Conservation (phyloP, 495 filamentous ascomycete genomes). For the Glarea lozoyensis region DNA sequence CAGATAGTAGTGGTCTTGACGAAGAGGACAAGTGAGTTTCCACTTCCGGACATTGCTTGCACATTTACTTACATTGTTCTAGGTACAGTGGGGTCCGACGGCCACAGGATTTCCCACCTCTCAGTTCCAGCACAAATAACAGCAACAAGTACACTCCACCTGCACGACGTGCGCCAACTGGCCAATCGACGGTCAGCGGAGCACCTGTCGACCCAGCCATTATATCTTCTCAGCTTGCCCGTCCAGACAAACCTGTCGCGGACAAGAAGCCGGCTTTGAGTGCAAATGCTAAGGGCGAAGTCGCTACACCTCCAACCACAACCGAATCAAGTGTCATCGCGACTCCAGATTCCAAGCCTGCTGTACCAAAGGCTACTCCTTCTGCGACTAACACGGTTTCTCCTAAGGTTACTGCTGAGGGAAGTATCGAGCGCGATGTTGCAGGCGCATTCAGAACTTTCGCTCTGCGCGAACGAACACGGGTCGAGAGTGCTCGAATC, state of each 20-base stretch:
- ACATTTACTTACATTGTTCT: constrained; percentile 23
- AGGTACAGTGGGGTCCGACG: constrained; percentile 91
- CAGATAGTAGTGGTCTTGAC: constrained; percentile 57
- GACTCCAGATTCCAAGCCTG: constrained; percentile 25
- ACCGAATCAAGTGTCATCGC: constrained; percentile 21
- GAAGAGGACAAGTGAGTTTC: constrained; percentile 80
- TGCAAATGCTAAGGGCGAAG: constrained; percentile 18
- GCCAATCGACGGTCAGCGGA: constrained; percentile 59
- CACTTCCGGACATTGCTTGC: neutral
- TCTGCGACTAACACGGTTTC: neutral
- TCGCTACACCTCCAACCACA: constrained; percentile 22
- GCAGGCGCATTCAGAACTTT: constrained; percentile 76
- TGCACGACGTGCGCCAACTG: constrained; percentile 68
- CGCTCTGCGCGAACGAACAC: constrained; percentile 43
- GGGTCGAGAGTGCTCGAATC: constrained; percentile 61
- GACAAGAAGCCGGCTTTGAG: constrained; percentile 28
- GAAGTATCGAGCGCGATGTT: constrained; percentile 69
- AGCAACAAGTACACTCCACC: constrained; percentile 93
- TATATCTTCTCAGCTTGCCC: constrained; percentile 62
- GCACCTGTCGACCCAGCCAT: constrained; percentile 75
- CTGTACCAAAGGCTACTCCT: constrained; percentile 19
- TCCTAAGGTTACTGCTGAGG: constrained; percentile 30
- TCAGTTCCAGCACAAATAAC: constrained; percentile 49
- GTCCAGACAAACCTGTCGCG: constrained; percentile 40
- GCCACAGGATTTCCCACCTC: constrained; percentile 59